These are phyloP conservation scores for Podospora comata DNA, from an alignment of 495 filamentous ascomycete genomes.

Conservation along the genomic window DNA sequence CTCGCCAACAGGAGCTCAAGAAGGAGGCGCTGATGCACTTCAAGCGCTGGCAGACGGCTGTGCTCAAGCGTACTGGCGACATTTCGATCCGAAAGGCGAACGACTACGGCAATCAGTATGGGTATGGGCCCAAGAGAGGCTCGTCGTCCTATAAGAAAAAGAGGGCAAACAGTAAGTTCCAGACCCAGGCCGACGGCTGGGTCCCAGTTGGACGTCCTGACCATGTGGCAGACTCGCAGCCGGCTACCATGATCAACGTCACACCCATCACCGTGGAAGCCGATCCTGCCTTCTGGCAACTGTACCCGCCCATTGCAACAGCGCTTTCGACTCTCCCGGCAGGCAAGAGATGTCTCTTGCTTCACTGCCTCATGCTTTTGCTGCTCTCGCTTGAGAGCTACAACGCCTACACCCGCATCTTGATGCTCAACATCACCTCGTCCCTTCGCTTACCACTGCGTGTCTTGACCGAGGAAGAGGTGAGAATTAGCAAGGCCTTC, in stretches of 20 bases:
- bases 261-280: conserved; percentile 29
- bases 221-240: conserved; percentile 28
- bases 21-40: conserved; percentile 43
- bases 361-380: conserved; percentile 65
- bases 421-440: conserved; percentile 67
- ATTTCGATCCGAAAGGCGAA: conserved; percentile 35
- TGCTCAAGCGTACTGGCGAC: conserved; percentile 41
- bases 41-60: conserved; percentile 42
- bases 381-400: conserved; percentile 81
- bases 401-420: conserved; percentile 66
- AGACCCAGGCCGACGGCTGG: background rate
- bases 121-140: conserved; percentile 13
- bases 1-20: conserved; percentile 43
- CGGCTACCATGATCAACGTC: background rate
- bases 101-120: conserved; percentile 21
- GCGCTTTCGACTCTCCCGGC: conserved; percentile 38
- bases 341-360: conserved; percentile 47
- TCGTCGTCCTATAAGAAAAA: conserved; percentile 15
- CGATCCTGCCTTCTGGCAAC: conserved; percentile 37
- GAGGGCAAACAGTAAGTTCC: conserved; percentile 18
- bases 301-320: conserved; percentile 47
- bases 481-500: conserved; percentile 68
- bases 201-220: conserved; percentile 11
- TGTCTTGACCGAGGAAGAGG: conserved; percentile 67
- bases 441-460: conserved; percentile 64